These are phyloP conservation scores for Scheffersomyces segobiensis DNA, from an alignment of 1,139 yeast genomes.

Conservation along the genomic window DNA sequence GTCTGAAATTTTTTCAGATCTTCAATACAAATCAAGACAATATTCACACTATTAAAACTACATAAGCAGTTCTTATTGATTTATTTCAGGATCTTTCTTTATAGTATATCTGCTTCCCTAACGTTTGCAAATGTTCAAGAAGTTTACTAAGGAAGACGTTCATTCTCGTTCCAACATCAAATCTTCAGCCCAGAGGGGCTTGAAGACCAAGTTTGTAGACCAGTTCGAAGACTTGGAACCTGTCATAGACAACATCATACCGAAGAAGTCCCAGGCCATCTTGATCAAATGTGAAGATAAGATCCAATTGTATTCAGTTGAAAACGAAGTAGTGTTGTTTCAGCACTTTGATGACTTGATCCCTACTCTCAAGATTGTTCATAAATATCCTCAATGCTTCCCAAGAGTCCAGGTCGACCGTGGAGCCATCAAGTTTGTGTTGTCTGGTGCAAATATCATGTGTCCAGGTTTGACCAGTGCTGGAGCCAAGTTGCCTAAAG, in stretches of 20 bases:
- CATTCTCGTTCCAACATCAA: conserved; percentile 90
- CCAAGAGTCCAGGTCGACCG: conserved; percentile 91
- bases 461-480: conserved; percentile 95
- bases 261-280: conserved; percentile 86
- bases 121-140: conserved; percentile 47
- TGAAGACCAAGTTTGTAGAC: conserved; percentile 68
- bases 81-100: neutral
- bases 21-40: neutral
- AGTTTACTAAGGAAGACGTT: conserved; percentile 82
- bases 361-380: conserved; percentile 77
- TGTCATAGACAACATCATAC: conserved; percentile 77
- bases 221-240: conserved; percentile 75
- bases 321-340: conserved; percentile 71
- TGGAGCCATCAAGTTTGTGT: conserved; percentile 93
- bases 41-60: neutral
- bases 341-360: conserved; percentile 85
- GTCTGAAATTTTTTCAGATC: neutral
- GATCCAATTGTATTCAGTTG: conserved; percentile 74
- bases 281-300: conserved; percentile 88
- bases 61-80: neutral
- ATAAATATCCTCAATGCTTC: conserved; percentile 77
- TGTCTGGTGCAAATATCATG: conserved; percentile 95
- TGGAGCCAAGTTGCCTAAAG: conserved; percentile 84
- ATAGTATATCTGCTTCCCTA: neutral
- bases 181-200: conserved; percentile 86